Conservation (phyloP, 257 asterid species). For the Plectranthus barbatus region DNA sequence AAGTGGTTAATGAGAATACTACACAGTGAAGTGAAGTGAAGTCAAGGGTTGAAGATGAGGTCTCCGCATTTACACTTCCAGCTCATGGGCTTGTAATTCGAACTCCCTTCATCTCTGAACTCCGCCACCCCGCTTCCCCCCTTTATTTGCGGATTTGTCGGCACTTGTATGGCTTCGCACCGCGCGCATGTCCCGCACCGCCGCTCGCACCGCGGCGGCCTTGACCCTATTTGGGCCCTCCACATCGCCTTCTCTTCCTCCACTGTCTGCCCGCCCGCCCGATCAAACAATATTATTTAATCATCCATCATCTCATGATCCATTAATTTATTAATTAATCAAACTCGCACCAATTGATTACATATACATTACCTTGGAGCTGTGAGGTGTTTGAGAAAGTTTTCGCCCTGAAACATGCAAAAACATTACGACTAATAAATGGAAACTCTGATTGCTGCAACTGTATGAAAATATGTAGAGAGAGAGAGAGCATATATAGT, state of each 20-base stretch:
- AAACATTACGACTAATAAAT: background rate
- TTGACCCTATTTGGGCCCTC: constrained; percentile 57
- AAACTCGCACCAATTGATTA: too few relatives aligned
- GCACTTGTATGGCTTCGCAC: constrained; percentile 89
- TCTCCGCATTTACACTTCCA: constrained; percentile 95
- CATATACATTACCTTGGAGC: constrained; percentile 31
- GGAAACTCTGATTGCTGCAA: too few relatives aligned
- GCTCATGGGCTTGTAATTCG: constrained; percentile 91
- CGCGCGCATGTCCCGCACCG: constrained; percentile 51
- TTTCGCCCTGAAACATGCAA: constrained; percentile 40
- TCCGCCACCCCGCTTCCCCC: background rate
- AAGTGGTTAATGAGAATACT: too few relatives aligned
- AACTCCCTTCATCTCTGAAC: constrained; percentile 17
- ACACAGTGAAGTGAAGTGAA: too few relatives aligned
- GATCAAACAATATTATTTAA: too few relatives aligned
- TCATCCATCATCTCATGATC: background rate
- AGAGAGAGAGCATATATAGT: background rate
- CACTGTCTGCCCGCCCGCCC: background rate
- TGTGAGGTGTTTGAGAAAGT: constrained; percentile 11
- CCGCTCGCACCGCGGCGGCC: constrained; percentile 77
- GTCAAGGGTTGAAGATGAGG: constrained; percentile 60
- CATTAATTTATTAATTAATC: too few relatives aligned
- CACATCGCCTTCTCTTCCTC: constrained; percentile 22
- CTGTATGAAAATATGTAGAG: too few relatives aligned
- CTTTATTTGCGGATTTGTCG: constrained; percentile 45